These are phyloP conservation scores for Telfairia occidentalis DNA, from an alignment of 331 rosid species.

Conservation along the genomic window DNA sequence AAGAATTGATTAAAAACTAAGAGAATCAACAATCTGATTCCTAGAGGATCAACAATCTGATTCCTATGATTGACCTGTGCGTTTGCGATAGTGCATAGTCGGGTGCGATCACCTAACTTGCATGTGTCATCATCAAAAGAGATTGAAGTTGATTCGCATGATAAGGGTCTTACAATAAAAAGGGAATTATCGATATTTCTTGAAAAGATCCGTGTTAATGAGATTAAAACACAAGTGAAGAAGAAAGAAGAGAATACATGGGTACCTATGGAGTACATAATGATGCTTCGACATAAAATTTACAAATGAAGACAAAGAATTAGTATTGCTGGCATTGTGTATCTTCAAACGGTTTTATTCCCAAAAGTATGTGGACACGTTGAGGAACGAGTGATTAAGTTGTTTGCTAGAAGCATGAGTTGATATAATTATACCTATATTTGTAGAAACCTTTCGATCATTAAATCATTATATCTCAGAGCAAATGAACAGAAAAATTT, in stretches of 20 bases:
- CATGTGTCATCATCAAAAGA: neutral
- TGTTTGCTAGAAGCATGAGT: no score
- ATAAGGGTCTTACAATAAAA: neutral
- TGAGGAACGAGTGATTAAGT: no score
- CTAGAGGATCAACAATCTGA: no score
- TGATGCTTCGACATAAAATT: neutral
- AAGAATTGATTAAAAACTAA: no score
- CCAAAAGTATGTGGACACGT: neutral
- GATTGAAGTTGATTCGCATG: no score
- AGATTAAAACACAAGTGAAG: neutral
- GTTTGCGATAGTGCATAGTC: no score
- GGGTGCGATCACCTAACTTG: neutral
- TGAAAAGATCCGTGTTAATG: neutral
- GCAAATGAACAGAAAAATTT: no score
- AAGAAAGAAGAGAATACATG: neutral
- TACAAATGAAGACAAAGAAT: neutral
- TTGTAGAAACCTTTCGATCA: no score
- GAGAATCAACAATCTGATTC: no score
- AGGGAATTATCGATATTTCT: neutral
- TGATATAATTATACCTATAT: no score
- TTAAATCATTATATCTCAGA: no score
- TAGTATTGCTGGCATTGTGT: neutral
- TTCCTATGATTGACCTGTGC: no score
- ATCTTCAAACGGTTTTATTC: neutral
- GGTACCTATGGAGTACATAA: neutral